phyloP scores from a whole-genome alignment of 805 yeast genomes.

The Metschnikowia gelsemii region DNA sequence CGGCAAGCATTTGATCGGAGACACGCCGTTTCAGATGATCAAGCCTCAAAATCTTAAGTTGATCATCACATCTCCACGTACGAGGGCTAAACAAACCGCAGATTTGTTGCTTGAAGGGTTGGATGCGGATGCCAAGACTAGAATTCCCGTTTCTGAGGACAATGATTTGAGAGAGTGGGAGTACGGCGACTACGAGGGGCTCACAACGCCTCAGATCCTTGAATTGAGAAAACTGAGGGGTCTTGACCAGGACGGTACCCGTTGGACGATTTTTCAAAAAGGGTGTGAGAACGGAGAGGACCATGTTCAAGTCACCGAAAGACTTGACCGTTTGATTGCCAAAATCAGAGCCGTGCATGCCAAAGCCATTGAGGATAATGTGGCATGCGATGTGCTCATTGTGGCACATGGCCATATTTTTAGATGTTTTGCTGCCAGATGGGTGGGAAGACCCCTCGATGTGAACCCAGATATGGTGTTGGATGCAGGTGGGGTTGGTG shows the following conservation, averaged over 20 bases:
- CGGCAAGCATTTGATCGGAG: conserved; percentile 66
- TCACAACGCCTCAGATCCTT: conserved; percentile 63
- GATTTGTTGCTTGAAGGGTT: conserved; percentile 57
- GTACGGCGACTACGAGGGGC: conserved; percentile 94
- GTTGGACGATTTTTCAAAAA: conserved; percentile 85
- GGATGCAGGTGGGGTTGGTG: conserved; percentile 96
- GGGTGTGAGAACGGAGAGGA: conserved; percentile 93
- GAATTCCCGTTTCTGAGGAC: conserved; percentile 47
- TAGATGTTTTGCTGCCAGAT: conserved; percentile 84
- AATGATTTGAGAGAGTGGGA: conserved; percentile 92
- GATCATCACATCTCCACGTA: conserved; percentile 78
- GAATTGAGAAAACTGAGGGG: conserved; percentile 61
- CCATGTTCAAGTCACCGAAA: conserved; percentile 58
- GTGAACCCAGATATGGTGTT: conserved; percentile 77
- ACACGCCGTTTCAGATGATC: conserved; percentile 51
- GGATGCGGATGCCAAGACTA: conserved; percentile 40
- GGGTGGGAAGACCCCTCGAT: conserved; percentile 65
- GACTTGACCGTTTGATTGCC: conserved; percentile 70
- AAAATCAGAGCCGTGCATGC: conserved; percentile 62
- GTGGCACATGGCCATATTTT: conserved; percentile 94
- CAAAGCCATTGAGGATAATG: conserved; percentile 48
- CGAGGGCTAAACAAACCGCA: conserved; percentile 73
- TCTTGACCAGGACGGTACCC: conserved; percentile 38
- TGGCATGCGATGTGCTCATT: conserved; percentile 70
- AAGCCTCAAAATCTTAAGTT: conserved; percentile 61